A percentile compares a stretch with the other conserved stretches of the same genome.
phyloP scores from a whole-genome alignment of 441 rosid species.

The Gossypium schwendimanii region DNA sequence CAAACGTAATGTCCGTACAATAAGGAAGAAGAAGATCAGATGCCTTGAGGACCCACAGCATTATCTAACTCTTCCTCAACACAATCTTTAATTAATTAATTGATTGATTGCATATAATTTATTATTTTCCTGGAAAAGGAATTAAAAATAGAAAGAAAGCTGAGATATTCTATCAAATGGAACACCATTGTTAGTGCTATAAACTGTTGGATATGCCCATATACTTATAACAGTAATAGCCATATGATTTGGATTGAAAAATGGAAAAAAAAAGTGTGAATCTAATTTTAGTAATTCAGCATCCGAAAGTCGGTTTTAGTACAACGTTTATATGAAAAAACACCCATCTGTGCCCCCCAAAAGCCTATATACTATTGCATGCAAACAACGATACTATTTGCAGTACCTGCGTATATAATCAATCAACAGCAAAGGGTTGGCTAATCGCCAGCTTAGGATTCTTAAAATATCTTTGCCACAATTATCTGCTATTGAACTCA shows the following conservation, averaged over 20 bases:
- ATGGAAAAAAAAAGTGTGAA: not conserved
- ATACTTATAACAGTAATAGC: not conserved
- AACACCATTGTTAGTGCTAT: slow-evolving; percentile 14
- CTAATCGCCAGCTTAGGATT: slow-evolving; percentile 5
- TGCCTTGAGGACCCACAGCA: slow-evolving; percentile 23
- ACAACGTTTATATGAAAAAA: not conserved
- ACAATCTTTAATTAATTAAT: not conserved
- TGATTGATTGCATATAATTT: not conserved
- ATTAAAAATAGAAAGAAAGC: not conserved
- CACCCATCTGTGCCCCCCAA: not conserved
- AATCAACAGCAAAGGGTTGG: not conserved
- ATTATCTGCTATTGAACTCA: not conserved
- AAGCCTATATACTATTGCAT: slow-evolving; percentile 1
- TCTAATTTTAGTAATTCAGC: not conserved
- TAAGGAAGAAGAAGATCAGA: slow-evolving; percentile 4
- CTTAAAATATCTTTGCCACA: not conserved
- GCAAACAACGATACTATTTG: not conserved
- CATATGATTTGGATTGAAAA: not conserved
- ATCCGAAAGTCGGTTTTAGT: not conserved
- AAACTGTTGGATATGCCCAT: slow-evolving; percentile 8
- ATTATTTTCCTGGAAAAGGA: slow-evolving; percentile 9
- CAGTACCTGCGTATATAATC: not conserved
- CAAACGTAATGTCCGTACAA: slow-evolving; percentile 19
- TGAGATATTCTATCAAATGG: slow-evolving; percentile 7
- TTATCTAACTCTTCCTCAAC: slow-evolving; percentile 13